Conservation (phyloP, 306 rosid species). For the Hippophae gyantsensis region DNA sequence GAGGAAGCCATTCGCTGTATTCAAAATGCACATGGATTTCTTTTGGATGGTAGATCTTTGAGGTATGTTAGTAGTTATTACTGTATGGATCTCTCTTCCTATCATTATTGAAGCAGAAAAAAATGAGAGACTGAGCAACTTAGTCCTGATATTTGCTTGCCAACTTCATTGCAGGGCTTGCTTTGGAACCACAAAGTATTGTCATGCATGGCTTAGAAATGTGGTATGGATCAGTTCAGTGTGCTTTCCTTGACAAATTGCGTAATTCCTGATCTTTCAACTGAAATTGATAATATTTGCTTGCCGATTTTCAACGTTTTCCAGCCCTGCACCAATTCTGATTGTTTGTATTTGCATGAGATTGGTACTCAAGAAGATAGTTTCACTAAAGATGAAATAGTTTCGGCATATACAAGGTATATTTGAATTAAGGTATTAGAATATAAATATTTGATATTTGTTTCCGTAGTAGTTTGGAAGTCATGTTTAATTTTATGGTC, state of each 20-base stretch:
- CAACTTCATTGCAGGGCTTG: constrained; percentile 61
- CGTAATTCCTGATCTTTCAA: background rate
- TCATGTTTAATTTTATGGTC: too few relatives aligned
- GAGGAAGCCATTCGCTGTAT: constrained; percentile 97
- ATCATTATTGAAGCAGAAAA: background rate
- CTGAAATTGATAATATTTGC: constrained; percentile 11
- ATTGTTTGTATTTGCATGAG: constrained; percentile 91
- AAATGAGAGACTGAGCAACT: too few relatives aligned
- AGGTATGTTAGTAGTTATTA: constrained; percentile 33
- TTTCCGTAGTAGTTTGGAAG: too few relatives aligned
- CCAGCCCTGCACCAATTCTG: constrained; percentile 97
- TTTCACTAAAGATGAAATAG: constrained; percentile 90
- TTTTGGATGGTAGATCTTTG: constrained; percentile 82
- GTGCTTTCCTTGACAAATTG: background rate
- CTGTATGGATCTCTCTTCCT: background rate
- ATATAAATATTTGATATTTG: too few relatives aligned
- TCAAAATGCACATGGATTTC: constrained; percentile 96
- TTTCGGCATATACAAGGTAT: constrained; percentile 84
- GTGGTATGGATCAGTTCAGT: constrained; percentile 46
- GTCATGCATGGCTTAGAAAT: constrained; percentile 98
- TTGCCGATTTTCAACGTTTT: constrained; percentile 7
- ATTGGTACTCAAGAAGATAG: constrained; percentile 85
- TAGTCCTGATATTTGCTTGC: background rate
- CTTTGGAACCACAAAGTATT: constrained; percentile 96
- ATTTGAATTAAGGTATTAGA: background rate